These are phyloP conservation scores for Magnusiomyces tetraspermus DNA, from an alignment of 1,139 yeast genomes.

Conservation along the genomic window DNA sequence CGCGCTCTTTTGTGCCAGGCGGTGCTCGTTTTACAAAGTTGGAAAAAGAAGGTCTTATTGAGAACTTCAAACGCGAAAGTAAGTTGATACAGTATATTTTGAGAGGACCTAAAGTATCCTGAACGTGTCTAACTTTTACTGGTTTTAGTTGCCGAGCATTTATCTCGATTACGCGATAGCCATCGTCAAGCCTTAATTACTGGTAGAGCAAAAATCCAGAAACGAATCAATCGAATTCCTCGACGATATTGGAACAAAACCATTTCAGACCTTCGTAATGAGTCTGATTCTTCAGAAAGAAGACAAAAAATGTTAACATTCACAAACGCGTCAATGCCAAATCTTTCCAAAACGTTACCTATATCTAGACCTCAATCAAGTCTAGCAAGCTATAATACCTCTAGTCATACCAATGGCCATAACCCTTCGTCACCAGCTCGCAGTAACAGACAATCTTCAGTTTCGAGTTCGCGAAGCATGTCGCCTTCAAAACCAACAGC, in stretches of 20 bases:
- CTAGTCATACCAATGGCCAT: background rate
- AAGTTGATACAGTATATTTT: no score
- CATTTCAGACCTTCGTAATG: slow-evolving; percentile 26
- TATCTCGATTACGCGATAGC: slow-evolving; percentile 26
- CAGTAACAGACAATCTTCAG: background rate
- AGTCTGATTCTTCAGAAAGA: slow-evolving; percentile 5
- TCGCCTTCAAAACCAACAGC: background rate
- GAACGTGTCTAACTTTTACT: no score
- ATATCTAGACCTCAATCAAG: background rate
- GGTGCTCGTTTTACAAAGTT: background rate
- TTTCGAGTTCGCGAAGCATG: background rate
- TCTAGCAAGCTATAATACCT: background rate
- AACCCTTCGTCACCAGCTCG: background rate
- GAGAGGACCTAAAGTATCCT: no score
- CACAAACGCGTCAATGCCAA: background rate
- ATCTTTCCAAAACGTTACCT: background rate
- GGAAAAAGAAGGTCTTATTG: slow-evolving; percentile 16
- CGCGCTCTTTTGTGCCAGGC: background rate
- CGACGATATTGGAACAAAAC: slow-evolving; percentile 38
- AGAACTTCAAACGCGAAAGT: slow-evolving; percentile 25
- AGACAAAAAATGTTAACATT: background rate
- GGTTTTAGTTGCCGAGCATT: slow-evolving; percentile 17
- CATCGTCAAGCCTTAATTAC: slow-evolving; percentile 27
- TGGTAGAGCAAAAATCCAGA: slow-evolving; percentile 29
- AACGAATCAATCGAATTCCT: slow-evolving; percentile 36